Conservation (phyloP, 371 early-diverging fungal species). For the Mycotypha africana region DNA sequence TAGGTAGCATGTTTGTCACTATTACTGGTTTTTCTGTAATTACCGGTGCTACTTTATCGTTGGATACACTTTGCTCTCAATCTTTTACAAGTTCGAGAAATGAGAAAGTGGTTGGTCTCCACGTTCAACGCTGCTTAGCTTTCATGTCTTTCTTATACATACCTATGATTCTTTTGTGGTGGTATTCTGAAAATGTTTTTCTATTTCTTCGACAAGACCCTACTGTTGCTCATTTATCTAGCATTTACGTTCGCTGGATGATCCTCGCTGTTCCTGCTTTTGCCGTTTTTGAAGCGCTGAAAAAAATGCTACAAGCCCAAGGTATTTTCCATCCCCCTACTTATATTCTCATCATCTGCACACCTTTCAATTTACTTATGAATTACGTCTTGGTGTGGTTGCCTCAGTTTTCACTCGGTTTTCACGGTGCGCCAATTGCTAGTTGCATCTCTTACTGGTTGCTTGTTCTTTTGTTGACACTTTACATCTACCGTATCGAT, state of each 20-base stretch:
- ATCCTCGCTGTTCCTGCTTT: constrained; percentile 66
- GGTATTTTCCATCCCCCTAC: constrained; percentile 76
- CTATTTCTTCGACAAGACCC: constrained; percentile 32
- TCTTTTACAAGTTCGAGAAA: constrained; percentile 68
- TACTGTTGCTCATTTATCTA: constrained; percentile 21
- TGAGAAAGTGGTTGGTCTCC: constrained; percentile 66
- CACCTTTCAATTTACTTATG: constrained; percentile 65
- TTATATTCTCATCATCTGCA: constrained; percentile 52
- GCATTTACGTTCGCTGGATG: constrained; percentile 56
- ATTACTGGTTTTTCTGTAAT: constrained; percentile 78
- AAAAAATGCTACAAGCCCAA: constrained; percentile 77
- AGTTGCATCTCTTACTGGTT: constrained; percentile 67
- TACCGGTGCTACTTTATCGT: constrained; percentile 70
- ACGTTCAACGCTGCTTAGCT: constrained; percentile 76
- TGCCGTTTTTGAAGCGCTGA: constrained; percentile 69
- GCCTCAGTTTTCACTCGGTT: constrained; percentile 56
- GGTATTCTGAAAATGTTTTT: constrained; percentile 51
- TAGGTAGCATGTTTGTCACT: constrained; percentile 77
- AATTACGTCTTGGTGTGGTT: constrained; percentile 74
- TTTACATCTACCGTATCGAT: constrained; percentile 61
- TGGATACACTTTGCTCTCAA: constrained; percentile 90
- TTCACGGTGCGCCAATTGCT: constrained; percentile 79
- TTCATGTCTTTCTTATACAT: constrained; percentile 55
- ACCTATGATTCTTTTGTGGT: constrained; percentile 72
- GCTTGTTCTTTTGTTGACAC: constrained; percentile 44